phyloP scores from a whole-genome alignment of 169 alveolate genomes.

The Eimeria falciformis region DNA sequence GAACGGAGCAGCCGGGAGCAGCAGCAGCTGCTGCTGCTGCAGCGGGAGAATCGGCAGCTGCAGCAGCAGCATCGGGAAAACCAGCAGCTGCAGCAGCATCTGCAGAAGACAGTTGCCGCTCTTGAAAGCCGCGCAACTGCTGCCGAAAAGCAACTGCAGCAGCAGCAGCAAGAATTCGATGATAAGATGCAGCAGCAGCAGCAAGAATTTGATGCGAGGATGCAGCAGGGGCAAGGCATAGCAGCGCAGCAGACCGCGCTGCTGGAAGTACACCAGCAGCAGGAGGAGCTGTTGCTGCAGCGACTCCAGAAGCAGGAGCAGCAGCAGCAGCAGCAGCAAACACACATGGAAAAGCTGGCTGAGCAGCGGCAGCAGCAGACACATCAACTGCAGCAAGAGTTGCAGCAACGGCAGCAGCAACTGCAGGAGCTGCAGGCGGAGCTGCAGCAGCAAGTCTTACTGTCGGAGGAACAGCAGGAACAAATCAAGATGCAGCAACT shows the following conservation, averaged over 20 bases:
- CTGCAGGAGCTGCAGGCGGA: constrained; percentile 42
- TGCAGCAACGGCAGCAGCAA: background rate
- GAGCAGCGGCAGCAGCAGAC: constrained; percentile 48
- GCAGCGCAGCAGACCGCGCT: constrained; percentile 59
- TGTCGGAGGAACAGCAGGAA: constrained; percentile 27
- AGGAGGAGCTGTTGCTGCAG: constrained; percentile 53
- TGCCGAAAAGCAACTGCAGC: constrained; percentile 29
- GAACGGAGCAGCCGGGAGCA: constrained; percentile 67
- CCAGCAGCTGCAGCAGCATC: background rate
- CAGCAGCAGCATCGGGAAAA: constrained; percentile 60
- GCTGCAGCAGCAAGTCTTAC: constrained; percentile 22
- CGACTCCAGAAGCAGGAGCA: constrained; percentile 50
- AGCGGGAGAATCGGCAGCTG: constrained; percentile 27
- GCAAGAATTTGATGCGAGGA: background rate
- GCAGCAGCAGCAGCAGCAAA: constrained; percentile 41
- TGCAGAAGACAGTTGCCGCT: constrained; percentile 16
- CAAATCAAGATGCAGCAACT: constrained; percentile 41
- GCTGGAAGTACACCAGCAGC: constrained; percentile 27
- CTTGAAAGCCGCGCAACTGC: constrained; percentile 27
- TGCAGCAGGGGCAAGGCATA: constrained; percentile 20
- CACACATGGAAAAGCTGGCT: constrained; percentile 27
- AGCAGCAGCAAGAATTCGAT: constrained; percentile 33
- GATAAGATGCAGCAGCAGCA: constrained; percentile 45
- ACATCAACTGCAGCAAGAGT: constrained; percentile 32
- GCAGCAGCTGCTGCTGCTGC: constrained; percentile 65